Base-by-base conservation (phyloP, 495 filamentous ascomycete species). In the Penicillium ochrochloron region DNA sequence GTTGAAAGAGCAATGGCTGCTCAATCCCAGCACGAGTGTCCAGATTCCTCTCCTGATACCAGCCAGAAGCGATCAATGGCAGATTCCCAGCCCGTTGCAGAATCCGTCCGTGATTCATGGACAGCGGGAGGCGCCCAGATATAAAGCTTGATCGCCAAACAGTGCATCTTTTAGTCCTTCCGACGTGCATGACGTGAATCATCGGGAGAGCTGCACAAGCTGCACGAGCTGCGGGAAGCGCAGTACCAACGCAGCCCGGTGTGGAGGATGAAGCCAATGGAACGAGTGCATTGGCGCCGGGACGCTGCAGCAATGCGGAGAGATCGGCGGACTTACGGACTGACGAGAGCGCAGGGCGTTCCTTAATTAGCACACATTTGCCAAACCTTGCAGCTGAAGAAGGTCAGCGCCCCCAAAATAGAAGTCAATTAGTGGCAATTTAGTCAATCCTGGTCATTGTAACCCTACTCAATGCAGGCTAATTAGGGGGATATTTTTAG, bases 51-150 rank as follows among this genome's bases (percentile, higher is more conserved):
- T 48, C n/a, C 44, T 5, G 34, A 27, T 52, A 50, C 44, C 51
- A 50, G 23, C 50, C 51, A 57, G 34, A 52, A 44, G 37, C 50
- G 57, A 48, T 31, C 17, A 19, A 29, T 41, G 11, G 41, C 19
- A 33, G 39, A 46, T 27, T 50, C 9, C 21, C 51, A 37, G 33
- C 1, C 34, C 31, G 15, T 21, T 19, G n/a, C 33, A 50, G 34
- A 44, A 52, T 53, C 37, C 35, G 61, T 61, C 35, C 34, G 53
- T 35, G 37, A 35, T 54, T 55, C 46, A 59, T 39, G 34, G 29
- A 39, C 50, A 42, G 51, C 69, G 67, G 65, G 63, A 67, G 68
- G 71, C 68, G 68, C 55, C 35, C 57, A 48, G 66, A 71, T 73
- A 73, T 73, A 69, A 73, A 71, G 65, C 65, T 68, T 70, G 60